A percentile compares a stretch with the other conserved stretches of the same genome.
Evolutionary conservation across 2,329 filamentous ascomycete species (phyloP).

Genomic region (Lizonia empirigonia): DNA sequence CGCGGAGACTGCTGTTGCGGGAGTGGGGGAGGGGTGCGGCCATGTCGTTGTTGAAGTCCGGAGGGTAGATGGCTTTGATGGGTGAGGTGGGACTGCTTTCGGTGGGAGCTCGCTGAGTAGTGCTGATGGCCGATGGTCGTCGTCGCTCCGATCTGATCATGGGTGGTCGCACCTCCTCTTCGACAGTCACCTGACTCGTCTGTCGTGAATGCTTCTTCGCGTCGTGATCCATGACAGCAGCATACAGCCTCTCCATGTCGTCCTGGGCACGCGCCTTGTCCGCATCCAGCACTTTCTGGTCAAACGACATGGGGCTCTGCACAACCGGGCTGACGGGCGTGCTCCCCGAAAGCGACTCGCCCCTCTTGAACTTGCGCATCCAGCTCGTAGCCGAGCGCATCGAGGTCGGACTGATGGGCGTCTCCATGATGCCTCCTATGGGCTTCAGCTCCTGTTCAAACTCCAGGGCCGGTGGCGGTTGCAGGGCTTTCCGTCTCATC

Average conservation of each 20-base stretch:
- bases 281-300: conserved; percentile 74
- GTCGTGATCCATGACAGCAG: conserved; percentile 89
- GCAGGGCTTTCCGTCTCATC: conserved; percentile 54
- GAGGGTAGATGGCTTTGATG: conserved; percentile 56
- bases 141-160: conserved; percentile 18
- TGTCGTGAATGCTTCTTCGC: conserved; percentile 53
- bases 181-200: conserved; percentile 25
- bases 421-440: conserved; percentile 28
- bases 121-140: conserved; percentile 41
- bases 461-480: conserved; percentile 58
- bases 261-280: conserved; percentile 77
- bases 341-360: conserved; percentile 32
- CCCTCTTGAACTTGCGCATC: conserved; percentile 43
- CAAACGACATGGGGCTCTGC: conserved; percentile 72
- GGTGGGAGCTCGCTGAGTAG: conserved; percentile 24
- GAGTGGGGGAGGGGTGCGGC: conserved; percentile 34
- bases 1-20: conserved; percentile 16
- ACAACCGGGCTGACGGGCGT: conserved; percentile 47
- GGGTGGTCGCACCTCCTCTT: conserved; percentile 23
- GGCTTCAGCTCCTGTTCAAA: conserved; percentile 60
- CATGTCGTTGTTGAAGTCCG: conserved; percentile 39
- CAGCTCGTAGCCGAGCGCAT: conserved; percentile 40
- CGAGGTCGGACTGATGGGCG: conserved; percentile 42
- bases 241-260: conserved; percentile 90
- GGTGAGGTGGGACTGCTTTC: conserved; percentile 48